These are phyloP conservation scores for Saksenaea oblongispora DNA, from an alignment of 371 early-diverging fungal genomes.

Conservation along the genomic window DNA sequence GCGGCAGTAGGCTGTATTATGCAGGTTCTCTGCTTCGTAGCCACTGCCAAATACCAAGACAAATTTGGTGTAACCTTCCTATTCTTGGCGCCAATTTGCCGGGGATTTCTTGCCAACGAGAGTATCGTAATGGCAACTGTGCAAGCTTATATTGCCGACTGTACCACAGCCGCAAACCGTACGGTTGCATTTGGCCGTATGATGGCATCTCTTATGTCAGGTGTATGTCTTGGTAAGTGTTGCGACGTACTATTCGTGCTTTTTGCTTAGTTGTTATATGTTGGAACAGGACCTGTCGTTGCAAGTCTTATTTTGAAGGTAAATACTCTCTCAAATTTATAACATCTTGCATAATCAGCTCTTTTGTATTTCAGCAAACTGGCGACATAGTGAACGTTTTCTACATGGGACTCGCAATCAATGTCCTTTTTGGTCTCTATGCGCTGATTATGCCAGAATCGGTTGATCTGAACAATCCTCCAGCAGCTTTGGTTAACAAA, in stretches of 20 bases:
- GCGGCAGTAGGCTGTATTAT: constrained; percentile 28
- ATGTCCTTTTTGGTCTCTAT: constrained; percentile 24
- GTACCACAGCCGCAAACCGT: constrained; percentile 27
- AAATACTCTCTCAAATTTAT: neutral
- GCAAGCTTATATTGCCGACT: constrained; percentile 49
- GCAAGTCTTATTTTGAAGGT: constrained; percentile 28
- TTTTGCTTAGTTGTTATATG: no score
- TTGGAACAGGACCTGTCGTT: constrained; percentile 30
- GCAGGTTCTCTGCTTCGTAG: constrained; percentile 16
- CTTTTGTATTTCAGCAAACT: constrained; percentile 18
- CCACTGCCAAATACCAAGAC: constrained; percentile 21
- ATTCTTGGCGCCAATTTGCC: constrained; percentile 34
- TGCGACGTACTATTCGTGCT: no score
- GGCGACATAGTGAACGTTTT: constrained; percentile 30
- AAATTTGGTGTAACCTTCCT: constrained; percentile 34
- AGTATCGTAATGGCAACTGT: constrained; percentile 29
- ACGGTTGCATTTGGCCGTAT: constrained; percentile 35
- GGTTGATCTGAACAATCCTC: neutral
- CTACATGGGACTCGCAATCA: constrained; percentile 28
- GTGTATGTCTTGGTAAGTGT: constrained; percentile 27
- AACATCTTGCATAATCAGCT: neutral
- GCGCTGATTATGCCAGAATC: constrained; percentile 51
- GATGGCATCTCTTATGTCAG: constrained; percentile 28
- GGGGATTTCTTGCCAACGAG: constrained; percentile 47
- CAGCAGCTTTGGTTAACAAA: neutral